Evolutionary conservation across 140 eudicot species (phyloP), one percentile per base, ranked within the genome.

Genomic region (Ambrosia hybrid): DNA sequence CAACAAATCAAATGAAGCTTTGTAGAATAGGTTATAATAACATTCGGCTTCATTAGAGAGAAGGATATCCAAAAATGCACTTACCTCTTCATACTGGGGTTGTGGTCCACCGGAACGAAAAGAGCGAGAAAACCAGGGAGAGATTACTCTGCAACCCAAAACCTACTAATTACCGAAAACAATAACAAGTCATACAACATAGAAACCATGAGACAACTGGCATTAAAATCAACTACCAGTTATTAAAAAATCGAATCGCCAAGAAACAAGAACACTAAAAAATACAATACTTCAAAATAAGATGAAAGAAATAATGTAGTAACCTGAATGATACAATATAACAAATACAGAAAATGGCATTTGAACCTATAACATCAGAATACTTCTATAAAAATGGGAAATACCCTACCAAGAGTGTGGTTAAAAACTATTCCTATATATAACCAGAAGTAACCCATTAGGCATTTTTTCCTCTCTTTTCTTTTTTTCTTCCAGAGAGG

Each of bases 91-190:
- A 60, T 78, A 74, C 16, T 83, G 86, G 76, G 80, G 72, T 51
- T 60, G 88, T 49, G 80, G 90, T 9, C 86, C 86, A 55, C 82
- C 57, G 43, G 80, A 68, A 76, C 60, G 67, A 43, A 85, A 69
- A 57, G 83, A 74, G 58, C 78, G 80, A 37, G 85, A 86, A 76
- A 72, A 81, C 89, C 87, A 83, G 2, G 89, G 59, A 80, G 82
- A 77, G 70, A 73, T 70, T 62, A 78, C 87, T 79, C 92, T 85
- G 89, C 85, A 83, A 85, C 84, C 87, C 82, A 86, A 77, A 71
- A 77, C 96, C 92, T 86, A 89, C 85, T 86, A 41, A 81, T 81
- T 76, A 85, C 84, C 85, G 77, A 74, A 77, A 85, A 83, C 73
- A 72, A 62, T 67, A 71, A 48, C 65, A 80, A 67, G 69, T 34